phyloP scores from a whole-genome alignment of 352 stramenopile species.

The Phytophthora pluvialis region DNA sequence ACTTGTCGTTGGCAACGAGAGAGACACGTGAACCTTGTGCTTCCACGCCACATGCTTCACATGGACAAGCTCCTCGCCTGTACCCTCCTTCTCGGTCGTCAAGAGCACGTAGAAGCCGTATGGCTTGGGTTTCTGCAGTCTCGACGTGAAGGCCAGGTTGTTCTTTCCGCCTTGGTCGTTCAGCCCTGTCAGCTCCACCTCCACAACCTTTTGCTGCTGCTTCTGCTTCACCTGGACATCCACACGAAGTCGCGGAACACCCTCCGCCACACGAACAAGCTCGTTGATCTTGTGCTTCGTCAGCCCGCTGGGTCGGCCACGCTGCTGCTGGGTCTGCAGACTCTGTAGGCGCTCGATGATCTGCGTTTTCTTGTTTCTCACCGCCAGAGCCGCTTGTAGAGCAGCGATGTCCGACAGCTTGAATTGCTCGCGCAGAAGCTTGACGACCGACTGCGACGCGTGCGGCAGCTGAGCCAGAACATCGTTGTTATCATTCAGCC shows the following conservation, averaged over 20 bases:
- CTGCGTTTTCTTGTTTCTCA: slow-evolving; percentile 39
- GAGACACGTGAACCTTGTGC: slow-evolving; percentile 39
- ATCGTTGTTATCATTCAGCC: slow-evolving; percentile 39
- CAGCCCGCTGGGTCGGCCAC: slow-evolving; percentile 23
- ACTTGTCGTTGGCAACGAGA: slow-evolving; percentile 31
- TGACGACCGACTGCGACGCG: slow-evolving; percentile 37
- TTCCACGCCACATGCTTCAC: slow-evolving; percentile 72
- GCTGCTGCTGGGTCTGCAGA: slow-evolving; percentile 22
- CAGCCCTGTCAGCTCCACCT: slow-evolving; percentile 47
- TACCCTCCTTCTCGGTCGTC: slow-evolving; percentile 27
- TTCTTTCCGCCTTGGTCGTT: slow-evolving; percentile 39
- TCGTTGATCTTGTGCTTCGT: slow-evolving; percentile 54
- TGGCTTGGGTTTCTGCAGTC: slow-evolving; percentile 68
- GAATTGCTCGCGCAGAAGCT: slow-evolving; percentile 36
- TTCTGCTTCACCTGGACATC: slow-evolving; percentile 29
- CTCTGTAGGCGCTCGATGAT: slow-evolving; percentile 43
- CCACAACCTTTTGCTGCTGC: slow-evolving; percentile 31
- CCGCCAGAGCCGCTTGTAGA: slow-evolving; percentile 41
- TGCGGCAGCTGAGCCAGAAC: slow-evolving; percentile 60
- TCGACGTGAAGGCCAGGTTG: slow-evolving; percentile 43
- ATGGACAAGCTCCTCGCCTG: slow-evolving; percentile 47
- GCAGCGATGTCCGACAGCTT: slow-evolving; percentile 39
- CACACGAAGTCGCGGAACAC: slow-evolving; percentile 51
- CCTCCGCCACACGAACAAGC: slow-evolving; percentile 48
- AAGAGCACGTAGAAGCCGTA: slow-evolving; percentile 82